Evolutionary conservation across 106 monocot genomes (phyloP).

Genomic region (Vanilla planifolia): DNA sequence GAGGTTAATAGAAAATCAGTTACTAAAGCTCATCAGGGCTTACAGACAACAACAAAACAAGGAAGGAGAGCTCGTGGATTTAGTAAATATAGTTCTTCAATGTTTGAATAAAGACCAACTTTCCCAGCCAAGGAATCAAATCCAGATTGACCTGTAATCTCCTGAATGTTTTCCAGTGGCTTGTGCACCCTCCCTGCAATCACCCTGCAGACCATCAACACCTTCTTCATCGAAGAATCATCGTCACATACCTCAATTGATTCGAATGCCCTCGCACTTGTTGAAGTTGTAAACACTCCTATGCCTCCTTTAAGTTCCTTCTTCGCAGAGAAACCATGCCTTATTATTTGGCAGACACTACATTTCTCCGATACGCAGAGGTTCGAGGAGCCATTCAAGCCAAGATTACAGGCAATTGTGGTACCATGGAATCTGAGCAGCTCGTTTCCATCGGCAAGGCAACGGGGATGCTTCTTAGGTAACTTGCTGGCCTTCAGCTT

Average conservation of each 20-base stretch:
- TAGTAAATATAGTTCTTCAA: slow-evolving; percentile 81
- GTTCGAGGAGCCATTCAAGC: slow-evolving; percentile 59
- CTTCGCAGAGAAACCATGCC: slow-evolving; percentile 65
- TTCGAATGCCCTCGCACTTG: slow-evolving; percentile 80
- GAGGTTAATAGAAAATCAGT: background rate
- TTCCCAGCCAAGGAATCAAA: slow-evolving; percentile 81
- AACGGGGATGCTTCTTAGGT: slow-evolving; percentile 92
- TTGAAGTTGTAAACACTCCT: slow-evolving; percentile 93
- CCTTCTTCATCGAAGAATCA: slow-evolving; percentile 39
- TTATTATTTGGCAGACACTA: slow-evolving; percentile 65
- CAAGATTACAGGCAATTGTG: slow-evolving; percentile 67
- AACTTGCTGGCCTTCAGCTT: slow-evolving; percentile 83
- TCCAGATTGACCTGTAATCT: slow-evolving; percentile 38
- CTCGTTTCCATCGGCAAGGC: slow-evolving; percentile 94
- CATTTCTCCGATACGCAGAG: slow-evolving; percentile 75
- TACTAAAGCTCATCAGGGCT: slow-evolving; percentile 24
- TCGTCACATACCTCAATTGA: slow-evolving; percentile 48
- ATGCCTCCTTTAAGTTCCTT: slow-evolving; percentile 35
- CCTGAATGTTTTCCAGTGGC: slow-evolving; percentile 73
- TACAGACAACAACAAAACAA: slow-evolving; percentile 83
- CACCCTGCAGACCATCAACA: slow-evolving; percentile 81
- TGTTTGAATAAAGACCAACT: slow-evolving; percentile 70
- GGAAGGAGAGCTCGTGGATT: slow-evolving; percentile 70
- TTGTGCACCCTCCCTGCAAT: slow-evolving; percentile 88
- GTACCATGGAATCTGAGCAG: slow-evolving; percentile 82